Conservation (phyloP, 2,329 filamentous ascomycete species). For the Fusarium kyushuense region DNA sequence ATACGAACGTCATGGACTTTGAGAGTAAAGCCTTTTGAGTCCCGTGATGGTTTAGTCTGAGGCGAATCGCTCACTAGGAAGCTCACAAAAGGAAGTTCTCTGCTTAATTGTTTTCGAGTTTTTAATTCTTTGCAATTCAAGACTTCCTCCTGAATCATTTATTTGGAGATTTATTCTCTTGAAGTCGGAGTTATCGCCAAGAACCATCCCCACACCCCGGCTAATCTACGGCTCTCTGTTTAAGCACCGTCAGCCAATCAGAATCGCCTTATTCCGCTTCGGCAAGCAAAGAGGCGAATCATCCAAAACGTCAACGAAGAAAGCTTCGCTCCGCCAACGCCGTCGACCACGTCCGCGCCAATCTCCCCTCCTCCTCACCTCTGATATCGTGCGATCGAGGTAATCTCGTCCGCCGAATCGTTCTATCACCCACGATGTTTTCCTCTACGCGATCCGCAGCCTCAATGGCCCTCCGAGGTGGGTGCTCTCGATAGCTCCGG, state of each 20-base stretch:
- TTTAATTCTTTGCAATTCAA: neutral
- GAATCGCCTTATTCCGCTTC: constrained; percentile 45
- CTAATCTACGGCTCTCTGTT: constrained; percentile 47
- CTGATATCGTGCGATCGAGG: constrained; percentile 39
- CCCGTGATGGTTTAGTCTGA: constrained; percentile 12
- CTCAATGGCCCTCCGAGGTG: constrained; percentile 66
- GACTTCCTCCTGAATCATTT: neutral
- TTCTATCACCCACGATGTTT: constrained; percentile 56
- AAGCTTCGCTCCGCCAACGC: constrained; percentile 35
- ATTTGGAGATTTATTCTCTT: neutral
- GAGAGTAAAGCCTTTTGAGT: neutral
- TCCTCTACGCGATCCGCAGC: constrained; percentile 63
- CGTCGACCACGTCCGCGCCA: constrained; percentile 27
- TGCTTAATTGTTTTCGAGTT: too few relatives aligned
- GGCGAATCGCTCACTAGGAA: constrained; percentile 2
- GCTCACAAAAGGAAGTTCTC: neutral
- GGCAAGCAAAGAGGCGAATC: constrained; percentile 49
- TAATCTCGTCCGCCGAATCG: constrained; percentile 34
- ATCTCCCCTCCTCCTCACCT: constrained; percentile 30
- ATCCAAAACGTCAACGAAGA: constrained; percentile 49
- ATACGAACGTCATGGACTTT: constrained; percentile 33
- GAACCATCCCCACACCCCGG: constrained; percentile 36
- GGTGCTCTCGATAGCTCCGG: constrained; percentile 41
- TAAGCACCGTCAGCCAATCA: constrained; percentile 47
- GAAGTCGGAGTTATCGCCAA: constrained; percentile 25